Conservation (phyloP, 495 filamentous ascomycete genomes). For the Physcia stellaris region DNA sequence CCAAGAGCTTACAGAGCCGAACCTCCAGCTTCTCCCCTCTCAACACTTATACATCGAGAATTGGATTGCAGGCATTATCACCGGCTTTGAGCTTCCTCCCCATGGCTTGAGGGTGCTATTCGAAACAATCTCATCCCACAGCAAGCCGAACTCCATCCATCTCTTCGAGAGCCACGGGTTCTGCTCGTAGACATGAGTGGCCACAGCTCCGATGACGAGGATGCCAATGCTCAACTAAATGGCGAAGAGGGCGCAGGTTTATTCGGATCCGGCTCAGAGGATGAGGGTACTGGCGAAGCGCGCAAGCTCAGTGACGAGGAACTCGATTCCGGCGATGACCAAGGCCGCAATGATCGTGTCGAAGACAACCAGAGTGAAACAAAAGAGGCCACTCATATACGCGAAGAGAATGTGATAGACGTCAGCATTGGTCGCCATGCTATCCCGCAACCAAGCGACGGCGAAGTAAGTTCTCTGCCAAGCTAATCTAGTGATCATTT, state of each 20-base stretch:
- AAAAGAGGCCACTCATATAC: slow-evolving; percentile 33
- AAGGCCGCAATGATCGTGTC: slow-evolving; percentile 38
- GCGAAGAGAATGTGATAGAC: slow-evolving; percentile 40
- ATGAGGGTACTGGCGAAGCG: slow-evolving; percentile 10
- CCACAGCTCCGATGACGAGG: slow-evolving; percentile 18
- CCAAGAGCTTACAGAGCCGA: too few relatives aligned
- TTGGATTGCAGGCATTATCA: too few relatives aligned
- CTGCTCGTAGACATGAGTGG: slow-evolving; percentile 6
- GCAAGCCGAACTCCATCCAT: too few relatives aligned
- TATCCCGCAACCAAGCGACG: slow-evolving; percentile 58
- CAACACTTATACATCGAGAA: too few relatives aligned
- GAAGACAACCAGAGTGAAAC: slow-evolving; percentile 36
- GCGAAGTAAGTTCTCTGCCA: slow-evolving; percentile 29
- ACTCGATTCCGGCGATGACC: slow-evolving; percentile 69
- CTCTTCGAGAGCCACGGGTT: too few relatives aligned
- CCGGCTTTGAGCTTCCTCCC: too few relatives aligned
- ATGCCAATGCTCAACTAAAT: slow-evolving; percentile 34
- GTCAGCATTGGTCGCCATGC: slow-evolving; percentile 49
- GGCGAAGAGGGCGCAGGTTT: slow-evolving; percentile 47
- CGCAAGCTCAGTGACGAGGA: slow-evolving; percentile 59
- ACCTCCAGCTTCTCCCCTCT: too few relatives aligned
- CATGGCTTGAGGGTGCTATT: too few relatives aligned
- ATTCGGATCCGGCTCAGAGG: slow-evolving; percentile 42
- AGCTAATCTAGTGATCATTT: slow-evolving; percentile 10
- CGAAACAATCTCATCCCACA: too few relatives aligned